Conservation (phyloP, 768 basidiomycete genomes). For the Lactarius psammicola region DNA sequence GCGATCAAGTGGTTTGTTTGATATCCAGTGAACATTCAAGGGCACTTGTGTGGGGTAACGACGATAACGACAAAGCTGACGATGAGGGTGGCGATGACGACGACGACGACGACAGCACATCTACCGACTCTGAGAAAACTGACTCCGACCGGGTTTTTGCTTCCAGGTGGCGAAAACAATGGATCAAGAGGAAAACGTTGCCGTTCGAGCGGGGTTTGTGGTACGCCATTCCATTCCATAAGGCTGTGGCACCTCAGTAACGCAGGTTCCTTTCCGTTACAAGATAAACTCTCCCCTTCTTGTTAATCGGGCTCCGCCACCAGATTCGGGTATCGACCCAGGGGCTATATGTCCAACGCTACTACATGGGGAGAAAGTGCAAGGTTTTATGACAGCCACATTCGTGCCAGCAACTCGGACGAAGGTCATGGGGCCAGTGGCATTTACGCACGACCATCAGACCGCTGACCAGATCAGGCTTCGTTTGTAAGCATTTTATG, state of each 20-base stretch:
- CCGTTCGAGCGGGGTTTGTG: conserved; percentile 44
- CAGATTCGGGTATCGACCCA: neutral
- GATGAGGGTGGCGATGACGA: neutral
- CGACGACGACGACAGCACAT: conserved; percentile 19
- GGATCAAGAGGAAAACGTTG: conserved; percentile 56
- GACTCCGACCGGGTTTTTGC: conserved; percentile 47
- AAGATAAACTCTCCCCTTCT: conserved; percentile 1
- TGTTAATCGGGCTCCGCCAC: neutral
- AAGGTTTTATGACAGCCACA: conserved; percentile 26
- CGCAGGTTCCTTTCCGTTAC: neutral
- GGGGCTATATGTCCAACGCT: conserved; percentile 1
- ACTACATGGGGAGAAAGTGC: conserved; percentile 28
- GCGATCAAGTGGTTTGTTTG: conserved; percentile 54
- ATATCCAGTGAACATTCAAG: conserved; percentile 49
- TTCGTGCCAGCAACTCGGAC: conserved; percentile 7
- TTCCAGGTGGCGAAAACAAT: conserved; percentile 56
- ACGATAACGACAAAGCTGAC: conserved; percentile 30
- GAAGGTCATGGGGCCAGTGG: neutral
- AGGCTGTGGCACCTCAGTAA: too few species aligned
- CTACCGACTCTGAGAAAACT: conserved; percentile 38
- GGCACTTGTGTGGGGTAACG: conserved; percentile 44
- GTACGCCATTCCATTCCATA: conserved; percentile 33
- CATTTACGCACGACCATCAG: neutral
- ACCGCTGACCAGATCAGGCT: neutral
- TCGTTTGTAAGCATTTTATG: neutral